Percentiles rank a stretch among this genome's conserved stretches.
phyloP scores from a whole-genome alignment of 176 grass and related monocot genomes.

The Aegilops umbellulata region DNA sequence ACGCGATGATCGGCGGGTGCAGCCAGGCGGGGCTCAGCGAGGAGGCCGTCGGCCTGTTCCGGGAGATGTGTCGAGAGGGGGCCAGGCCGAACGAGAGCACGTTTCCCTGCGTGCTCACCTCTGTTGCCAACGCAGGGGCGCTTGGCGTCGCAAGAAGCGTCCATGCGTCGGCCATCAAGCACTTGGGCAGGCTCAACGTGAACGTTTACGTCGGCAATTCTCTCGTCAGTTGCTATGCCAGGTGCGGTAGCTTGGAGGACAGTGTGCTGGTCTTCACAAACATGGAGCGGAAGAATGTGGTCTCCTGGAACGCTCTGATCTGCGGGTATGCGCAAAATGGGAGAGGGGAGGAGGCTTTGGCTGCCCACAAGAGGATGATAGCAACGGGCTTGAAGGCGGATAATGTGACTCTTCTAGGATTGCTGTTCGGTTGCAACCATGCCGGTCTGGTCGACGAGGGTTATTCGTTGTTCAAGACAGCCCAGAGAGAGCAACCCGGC shows the following conservation, averaged over 20 bases:
- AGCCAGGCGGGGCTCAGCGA: slow-evolving; percentile 71
- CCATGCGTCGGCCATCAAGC: slow-evolving; percentile 79
- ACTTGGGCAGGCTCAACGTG: slow-evolving; percentile 45
- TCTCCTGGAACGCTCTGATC: slow-evolving; percentile 80
- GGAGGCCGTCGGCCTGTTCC: slow-evolving; percentile 54
- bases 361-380: slow-evolving; percentile 57
- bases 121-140: slow-evolving; percentile 61
- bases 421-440: slow-evolving; percentile 86
- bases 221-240: slow-evolving; percentile 80
- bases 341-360: slow-evolving; percentile 58
- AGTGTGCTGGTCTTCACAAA: slow-evolving; percentile 56
- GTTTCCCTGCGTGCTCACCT: slow-evolving; percentile 60
- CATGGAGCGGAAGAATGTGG: slow-evolving; percentile 47
- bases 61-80: slow-evolving; percentile 63
- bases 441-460: slow-evolving; percentile 69
- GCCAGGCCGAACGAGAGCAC: slow-evolving; percentile 52
- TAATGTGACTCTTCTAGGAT: slow-evolving; percentile 53
- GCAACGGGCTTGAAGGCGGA: slow-evolving; percentile 43
- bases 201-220: slow-evolving; percentile 63
- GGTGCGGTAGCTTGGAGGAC: slow-evolving; percentile 75
- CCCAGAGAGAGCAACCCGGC: slow-evolving; percentile 46
- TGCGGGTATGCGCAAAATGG: slow-evolving; percentile 68
- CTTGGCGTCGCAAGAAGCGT: slow-evolving; percentile 67
- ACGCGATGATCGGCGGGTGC: slow-evolving; percentile 67
- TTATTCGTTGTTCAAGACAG: slow-evolving; percentile 46